Conservation (phyloP, 306 rosid genomes). For the Fragaria ananassa region DNA sequence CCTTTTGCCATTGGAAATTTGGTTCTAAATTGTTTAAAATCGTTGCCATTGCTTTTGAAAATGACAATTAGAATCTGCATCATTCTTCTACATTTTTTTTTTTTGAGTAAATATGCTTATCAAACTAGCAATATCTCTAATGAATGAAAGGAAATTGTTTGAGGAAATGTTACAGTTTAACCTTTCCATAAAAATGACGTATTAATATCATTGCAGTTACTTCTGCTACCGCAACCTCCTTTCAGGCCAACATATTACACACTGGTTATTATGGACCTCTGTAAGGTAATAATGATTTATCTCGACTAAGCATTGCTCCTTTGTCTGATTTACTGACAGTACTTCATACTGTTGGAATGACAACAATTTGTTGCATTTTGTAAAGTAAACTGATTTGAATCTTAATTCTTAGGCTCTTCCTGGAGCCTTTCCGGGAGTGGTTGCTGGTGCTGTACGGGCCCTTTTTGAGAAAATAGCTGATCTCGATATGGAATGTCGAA, state of each 20-base stretch:
- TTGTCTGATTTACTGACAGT: conserved; percentile 9
- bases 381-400: conserved; percentile 29
- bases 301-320: conserved; percentile 18
- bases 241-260: conserved; percentile 91
- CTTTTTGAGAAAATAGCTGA: conserved; percentile 91
- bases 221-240: conserved; percentile 94
- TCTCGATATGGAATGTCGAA: conserved; percentile 97
- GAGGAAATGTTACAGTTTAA: neutral
- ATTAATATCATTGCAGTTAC: conserved; percentile 52
- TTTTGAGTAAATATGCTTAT: neutral
- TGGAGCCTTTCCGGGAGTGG: conserved; percentile 98
- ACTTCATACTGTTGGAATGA: neutral
- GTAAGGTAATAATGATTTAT: conserved; percentile 62
- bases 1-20: neutral
- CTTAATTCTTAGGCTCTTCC: conserved; percentile 81
- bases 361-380: neutral
- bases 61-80: neutral
- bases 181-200: neutral
- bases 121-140: neutral
- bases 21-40: neutral
- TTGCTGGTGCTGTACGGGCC: conserved; percentile 96
- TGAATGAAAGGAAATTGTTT: neutral
- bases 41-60: neutral
- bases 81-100: neutral
- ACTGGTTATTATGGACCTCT: conserved; percentile 87